Evolutionary conservation across 2,329 filamentous ascomycete genomes (phyloP).

Genomic region (Paecilomyces dactylethromorphus): DNA sequence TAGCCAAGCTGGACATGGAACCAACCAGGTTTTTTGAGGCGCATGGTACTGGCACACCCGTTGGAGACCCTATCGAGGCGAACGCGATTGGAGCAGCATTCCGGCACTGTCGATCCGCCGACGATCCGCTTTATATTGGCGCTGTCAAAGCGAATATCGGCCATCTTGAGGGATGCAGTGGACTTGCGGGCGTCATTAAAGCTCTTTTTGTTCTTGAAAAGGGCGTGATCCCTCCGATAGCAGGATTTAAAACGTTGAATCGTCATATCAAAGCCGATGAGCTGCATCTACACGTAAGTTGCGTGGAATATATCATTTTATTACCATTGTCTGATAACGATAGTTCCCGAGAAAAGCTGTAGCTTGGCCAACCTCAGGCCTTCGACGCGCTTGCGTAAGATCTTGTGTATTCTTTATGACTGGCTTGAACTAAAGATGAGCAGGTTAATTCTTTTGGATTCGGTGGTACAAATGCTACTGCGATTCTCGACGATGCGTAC

Average conservation of each 20-base stretch:
- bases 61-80: slow-evolving; percentile 13
- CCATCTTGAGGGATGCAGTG: slow-evolving; percentile 13
- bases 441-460: slow-evolving; percentile 16
- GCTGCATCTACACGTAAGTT: slow-evolving; percentile 13
- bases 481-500: slow-evolving; percentile 14
- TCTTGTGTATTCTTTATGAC: too few species aligned
- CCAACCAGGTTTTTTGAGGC: slow-evolving; percentile 6
- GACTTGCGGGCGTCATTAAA: slow-evolving; percentile 21
- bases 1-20: neutral
- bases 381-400: too few species aligned
- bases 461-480: slow-evolving; percentile 17
- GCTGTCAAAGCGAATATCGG: slow-evolving; percentile 11
- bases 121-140: slow-evolving; percentile 6
- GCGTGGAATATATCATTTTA: too few species aligned
- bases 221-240: slow-evolving; percentile 9
- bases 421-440: too few species aligned
- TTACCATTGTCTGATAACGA: too few species aligned
- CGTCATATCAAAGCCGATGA: slow-evolving; percentile 5
- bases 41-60: slow-evolving; percentile 16
- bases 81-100: neutral
- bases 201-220: slow-evolving; percentile 5
- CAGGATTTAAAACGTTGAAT: slow-evolving; percentile 11
- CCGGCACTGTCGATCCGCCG: too few species aligned
- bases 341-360: too few species aligned
- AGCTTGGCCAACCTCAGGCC: too few species aligned